Percentiles rank a stretch among this genome's conserved stretches.
Conservation (phyloP, 176 grass and related monocot genomes). For the Musa troglodytarum region DNA sequence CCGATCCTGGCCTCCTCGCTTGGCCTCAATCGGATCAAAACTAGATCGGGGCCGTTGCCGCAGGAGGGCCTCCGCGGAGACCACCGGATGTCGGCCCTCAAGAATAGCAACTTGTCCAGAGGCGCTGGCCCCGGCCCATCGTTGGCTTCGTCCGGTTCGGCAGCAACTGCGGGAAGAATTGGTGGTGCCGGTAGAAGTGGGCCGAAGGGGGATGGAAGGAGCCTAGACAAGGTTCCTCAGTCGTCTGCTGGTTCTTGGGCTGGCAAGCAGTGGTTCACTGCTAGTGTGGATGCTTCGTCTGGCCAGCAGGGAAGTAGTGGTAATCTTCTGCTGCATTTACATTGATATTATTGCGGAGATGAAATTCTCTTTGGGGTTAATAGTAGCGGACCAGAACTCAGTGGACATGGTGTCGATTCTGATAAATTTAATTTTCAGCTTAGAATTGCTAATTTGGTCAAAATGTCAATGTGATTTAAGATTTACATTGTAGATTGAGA, state of each 20-base stretch:
- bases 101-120: constrained; percentile 73
- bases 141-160: neutral
- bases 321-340: neutral
- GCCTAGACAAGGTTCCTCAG: constrained; percentile 35
- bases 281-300: constrained; percentile 11
- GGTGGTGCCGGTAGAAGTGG: neutral
- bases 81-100: constrained; percentile 49
- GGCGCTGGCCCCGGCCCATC: neutral
- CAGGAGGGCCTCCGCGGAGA: constrained; percentile 63
- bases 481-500: no score
- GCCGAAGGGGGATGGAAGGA: constrained; percentile 26
- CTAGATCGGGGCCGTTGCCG: constrained; percentile 97
- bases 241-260: constrained; percentile 6
- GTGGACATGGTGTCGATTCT: no score
- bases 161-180: neutral
- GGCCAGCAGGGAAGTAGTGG: neutral
- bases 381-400: neutral
- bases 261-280: constrained; percentile 11
- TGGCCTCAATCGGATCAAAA: constrained; percentile 98
- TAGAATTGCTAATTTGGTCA: no score
- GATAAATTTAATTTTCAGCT: no score
- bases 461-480: no score
- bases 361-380: neutral
- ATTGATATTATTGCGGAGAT: neutral
- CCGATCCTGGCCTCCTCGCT: constrained; percentile 98